Evolutionary conservation across 2,329 filamentous ascomycete species (phyloP).

Genomic region (Beauveria sp.): DNA sequence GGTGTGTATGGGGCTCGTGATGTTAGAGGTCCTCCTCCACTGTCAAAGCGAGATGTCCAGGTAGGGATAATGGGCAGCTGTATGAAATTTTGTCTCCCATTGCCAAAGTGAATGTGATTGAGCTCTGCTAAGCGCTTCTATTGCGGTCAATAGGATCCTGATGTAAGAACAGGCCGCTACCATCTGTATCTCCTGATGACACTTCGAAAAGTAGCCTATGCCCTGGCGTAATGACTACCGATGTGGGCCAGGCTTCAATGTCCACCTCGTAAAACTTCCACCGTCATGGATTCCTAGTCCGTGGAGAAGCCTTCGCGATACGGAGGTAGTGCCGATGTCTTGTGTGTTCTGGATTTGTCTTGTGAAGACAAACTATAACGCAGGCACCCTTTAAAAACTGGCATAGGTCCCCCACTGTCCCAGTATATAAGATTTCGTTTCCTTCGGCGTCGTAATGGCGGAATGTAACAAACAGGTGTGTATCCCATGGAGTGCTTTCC

Average conservation of each 20-base stretch:
- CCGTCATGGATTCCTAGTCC: slow-evolving; percentile 46
- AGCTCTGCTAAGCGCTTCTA: slow-evolving; percentile 16
- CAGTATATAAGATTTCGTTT: slow-evolving; percentile 55
- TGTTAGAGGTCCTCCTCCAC: no score
- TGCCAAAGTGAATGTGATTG: neutral
- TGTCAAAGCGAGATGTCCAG: neutral
- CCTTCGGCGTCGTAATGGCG: slow-evolving; percentile 47
- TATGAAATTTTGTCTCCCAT: neutral
- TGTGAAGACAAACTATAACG: slow-evolving; percentile 43
- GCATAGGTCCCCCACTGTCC: slow-evolving; percentile 58
- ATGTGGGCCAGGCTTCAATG: slow-evolving; percentile 58
- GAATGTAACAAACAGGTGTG: slow-evolving; percentile 57
- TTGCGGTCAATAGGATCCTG: neutral
- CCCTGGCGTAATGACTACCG: slow-evolving; percentile 34
- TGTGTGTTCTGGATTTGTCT: slow-evolving; percentile 41
- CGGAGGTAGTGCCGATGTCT: slow-evolving; percentile 31
- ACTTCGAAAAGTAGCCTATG: neutral
- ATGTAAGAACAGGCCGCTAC: neutral
- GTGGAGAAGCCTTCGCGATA: slow-evolving; percentile 47
- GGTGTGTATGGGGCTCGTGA: no score
- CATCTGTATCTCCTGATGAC: neutral
- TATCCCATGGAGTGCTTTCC: slow-evolving; percentile 35
- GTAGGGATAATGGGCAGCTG: neutral
- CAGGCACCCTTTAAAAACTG: slow-evolving; percentile 58
- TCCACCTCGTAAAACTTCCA: slow-evolving; percentile 52